These are phyloP conservation scores for Pseudophaeomoniella oleicola DNA, from an alignment of 2,329 filamentous ascomycete genomes.

Conservation along the genomic window DNA sequence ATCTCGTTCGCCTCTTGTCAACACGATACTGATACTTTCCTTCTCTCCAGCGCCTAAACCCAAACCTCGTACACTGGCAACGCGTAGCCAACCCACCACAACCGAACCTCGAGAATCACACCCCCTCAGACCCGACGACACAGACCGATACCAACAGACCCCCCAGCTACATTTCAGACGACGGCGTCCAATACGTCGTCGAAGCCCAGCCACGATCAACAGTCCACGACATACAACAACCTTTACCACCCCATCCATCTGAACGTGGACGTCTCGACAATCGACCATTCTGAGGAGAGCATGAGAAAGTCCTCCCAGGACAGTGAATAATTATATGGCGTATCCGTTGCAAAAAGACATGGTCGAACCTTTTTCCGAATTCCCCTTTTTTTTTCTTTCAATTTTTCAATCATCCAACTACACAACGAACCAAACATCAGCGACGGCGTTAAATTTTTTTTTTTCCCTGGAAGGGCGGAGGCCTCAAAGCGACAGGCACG, in stretches of 20 bases:
- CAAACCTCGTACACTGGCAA: constrained; percentile 69
- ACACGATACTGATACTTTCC: too few relatives aligned
- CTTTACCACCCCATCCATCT: constrained; percentile 34
- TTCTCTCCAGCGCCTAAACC: constrained; percentile 51
- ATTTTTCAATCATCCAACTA: too few relatives aligned
- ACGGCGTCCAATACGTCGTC: constrained; percentile 58
- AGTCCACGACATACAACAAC: constrained; percentile 29
- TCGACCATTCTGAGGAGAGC: too few relatives aligned
- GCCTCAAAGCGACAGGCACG: too few relatives aligned
- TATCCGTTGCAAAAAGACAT: too few relatives aligned
- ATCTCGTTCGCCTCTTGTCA: constrained; percentile 2
- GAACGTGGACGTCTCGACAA: constrained; percentile 20
- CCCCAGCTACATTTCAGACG: constrained; percentile 63
- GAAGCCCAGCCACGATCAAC: constrained; percentile 49
- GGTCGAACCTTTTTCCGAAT: too few relatives aligned
- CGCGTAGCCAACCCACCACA: constrained; percentile 34
- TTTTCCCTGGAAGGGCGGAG: too few relatives aligned
- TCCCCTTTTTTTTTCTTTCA: too few relatives aligned
- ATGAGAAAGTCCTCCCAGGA: too few relatives aligned
- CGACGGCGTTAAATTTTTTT: too few relatives aligned
- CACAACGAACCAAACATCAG: too few relatives aligned
- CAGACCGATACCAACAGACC: constrained; percentile 36
- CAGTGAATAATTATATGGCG: too few relatives aligned
- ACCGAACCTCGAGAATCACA: constrained; percentile 10
- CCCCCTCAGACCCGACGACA: constrained; percentile 7